Evolutionary conservation across 768 basidiomycete genomes (phyloP), one percentile per base, ranked within the genome.

Genomic region (Dentipellis sp.): DNA sequence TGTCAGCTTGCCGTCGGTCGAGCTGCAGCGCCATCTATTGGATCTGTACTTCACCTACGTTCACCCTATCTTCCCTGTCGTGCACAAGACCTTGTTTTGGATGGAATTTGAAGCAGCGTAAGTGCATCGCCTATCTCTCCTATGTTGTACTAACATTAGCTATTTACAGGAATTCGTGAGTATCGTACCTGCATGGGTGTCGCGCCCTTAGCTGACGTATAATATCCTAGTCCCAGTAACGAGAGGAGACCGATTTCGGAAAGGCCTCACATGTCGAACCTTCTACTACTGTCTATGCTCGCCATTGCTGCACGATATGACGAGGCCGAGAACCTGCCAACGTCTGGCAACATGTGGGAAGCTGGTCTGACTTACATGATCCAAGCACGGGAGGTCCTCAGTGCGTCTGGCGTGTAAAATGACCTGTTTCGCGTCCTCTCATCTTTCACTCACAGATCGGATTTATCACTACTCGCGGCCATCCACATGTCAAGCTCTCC

Each of bases 1-100:
- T 39, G 72, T 80, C 36, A 70, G 69, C 12, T 68, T 94, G 40
- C 91, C 91, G 14, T 74, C 84, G 23, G 63, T 74, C 19, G 74
- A 77, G 16, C 71, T 80, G 36, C 90, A 91, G 67, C 80, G 87
- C 56, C 78, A 76, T 39, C 75, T 94, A 4, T 67, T 94, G 51
- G 77, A 80, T 35, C 71, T 91, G 8, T 94, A 90, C 68, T 93
- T 93, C 69, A 80, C 80, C 10, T 87, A 91, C 63, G 83, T 88
- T 34, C 91, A 94, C 62, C 91, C 92, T 6, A 75, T 83, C 53
- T 88, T 89, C 63, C 93, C 92, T 7, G 75, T 94, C 48, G 69
- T 93, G n/a, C 81, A 89, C 68, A 88, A 84, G 68, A 71, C 69
- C 11, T 77, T 79, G 19, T 91, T 93, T 67, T 66, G 88, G 61